These are phyloP conservation scores for Cryptococcus sp. DNA, from an alignment of 1,284 basidiomycete species.

Conservation along the genomic window DNA sequence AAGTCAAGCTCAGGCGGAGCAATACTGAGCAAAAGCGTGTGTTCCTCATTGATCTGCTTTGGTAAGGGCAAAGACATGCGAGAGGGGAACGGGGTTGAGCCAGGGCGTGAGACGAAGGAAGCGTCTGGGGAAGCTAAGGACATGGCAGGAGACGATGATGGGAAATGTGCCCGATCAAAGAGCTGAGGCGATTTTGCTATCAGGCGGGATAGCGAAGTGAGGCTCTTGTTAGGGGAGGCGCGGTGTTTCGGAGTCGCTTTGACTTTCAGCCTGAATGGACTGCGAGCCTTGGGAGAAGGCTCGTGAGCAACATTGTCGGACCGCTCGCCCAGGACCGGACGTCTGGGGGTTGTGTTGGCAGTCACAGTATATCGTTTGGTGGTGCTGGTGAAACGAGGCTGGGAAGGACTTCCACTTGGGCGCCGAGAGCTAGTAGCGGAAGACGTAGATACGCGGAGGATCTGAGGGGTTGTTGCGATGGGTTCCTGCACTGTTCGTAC, in stretches of 20 bases:
- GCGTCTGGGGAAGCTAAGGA: constrained; percentile 3
- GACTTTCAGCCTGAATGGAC: not conserved
- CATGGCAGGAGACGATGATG: constrained; percentile 12
- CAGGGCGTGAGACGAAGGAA: constrained; percentile 2
- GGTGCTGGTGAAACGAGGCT: constrained; percentile 5
- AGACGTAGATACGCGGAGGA: constrained; percentile 15
- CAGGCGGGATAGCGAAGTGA: constrained; percentile 11
- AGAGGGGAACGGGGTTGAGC: constrained; percentile 10
- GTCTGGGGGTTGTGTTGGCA: constrained; percentile 1
- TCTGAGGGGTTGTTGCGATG: constrained; percentile 16
- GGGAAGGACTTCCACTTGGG: constrained; percentile 7
- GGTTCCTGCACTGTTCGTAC: constrained; percentile 21
- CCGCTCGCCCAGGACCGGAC: constrained; percentile 21
- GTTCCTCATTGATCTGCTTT: constrained; percentile 16
- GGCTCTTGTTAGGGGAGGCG: not conserved
- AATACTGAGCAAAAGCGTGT: constrained; percentile 26
- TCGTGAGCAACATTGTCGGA: constrained; percentile 13
- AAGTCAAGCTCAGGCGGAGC: constrained; percentile 13
- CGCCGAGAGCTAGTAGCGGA: constrained; percentile 11
- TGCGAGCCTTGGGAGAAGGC: not conserved
- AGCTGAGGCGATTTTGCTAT: constrained; percentile 15
- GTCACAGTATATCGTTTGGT: too few relatives aligned
- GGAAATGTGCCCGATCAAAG: not conserved
- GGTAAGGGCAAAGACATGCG: constrained; percentile 9
- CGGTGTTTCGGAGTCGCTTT: constrained; percentile 3